Evolutionary conservation across 129 eudicot genomes (phyloP).

Genomic region (Flaveria sonorensis): DNA sequence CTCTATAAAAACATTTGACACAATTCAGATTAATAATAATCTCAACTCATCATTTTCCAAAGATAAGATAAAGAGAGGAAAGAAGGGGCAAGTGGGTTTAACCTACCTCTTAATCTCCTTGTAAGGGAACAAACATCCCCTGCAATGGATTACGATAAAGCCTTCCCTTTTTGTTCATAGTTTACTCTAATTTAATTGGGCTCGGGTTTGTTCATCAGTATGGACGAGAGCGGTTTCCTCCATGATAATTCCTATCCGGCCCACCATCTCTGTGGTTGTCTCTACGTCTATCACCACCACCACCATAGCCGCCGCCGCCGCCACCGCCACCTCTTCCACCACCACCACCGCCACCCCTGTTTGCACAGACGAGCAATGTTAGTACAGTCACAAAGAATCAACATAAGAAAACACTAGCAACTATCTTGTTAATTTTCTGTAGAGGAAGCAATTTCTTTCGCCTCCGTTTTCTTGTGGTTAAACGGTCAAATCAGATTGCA

Average conservation of each 20-base stretch:
- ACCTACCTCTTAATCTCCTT: conserved; percentile 95
- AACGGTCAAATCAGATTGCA: neutral
- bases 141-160: conserved; percentile 56
- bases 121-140: conserved; percentile 51
- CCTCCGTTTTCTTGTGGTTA: neutral
- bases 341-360: conserved; percentile 81
- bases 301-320: conserved; percentile 58
- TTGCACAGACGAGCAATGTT: conserved; percentile 23
- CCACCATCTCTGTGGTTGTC: conserved; percentile 82
- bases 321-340: conserved; percentile 66
- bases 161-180: conserved; percentile 47
- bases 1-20: conserved; percentile 83
- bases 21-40: conserved; percentile 53
- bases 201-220: conserved; percentile 51
- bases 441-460: neutral
- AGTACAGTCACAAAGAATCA: conserved; percentile 4
- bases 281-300: conserved; percentile 73
- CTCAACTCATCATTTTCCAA: conserved; percentile 35
- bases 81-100: conserved; percentile 51
- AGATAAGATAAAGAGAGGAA: conserved; percentile 34
- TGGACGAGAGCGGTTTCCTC: conserved; percentile 95
- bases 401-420: neutral
- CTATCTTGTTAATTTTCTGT: neutral
- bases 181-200: conserved; percentile 47
- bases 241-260: conserved; percentile 83